A percentile compares a stretch with the other conserved stretches of the same genome.
These are phyloP conservation scores for Botrytis squamosa DNA, from an alignment of 2,329 filamentous ascomycete species.

Conservation along the genomic window DNA sequence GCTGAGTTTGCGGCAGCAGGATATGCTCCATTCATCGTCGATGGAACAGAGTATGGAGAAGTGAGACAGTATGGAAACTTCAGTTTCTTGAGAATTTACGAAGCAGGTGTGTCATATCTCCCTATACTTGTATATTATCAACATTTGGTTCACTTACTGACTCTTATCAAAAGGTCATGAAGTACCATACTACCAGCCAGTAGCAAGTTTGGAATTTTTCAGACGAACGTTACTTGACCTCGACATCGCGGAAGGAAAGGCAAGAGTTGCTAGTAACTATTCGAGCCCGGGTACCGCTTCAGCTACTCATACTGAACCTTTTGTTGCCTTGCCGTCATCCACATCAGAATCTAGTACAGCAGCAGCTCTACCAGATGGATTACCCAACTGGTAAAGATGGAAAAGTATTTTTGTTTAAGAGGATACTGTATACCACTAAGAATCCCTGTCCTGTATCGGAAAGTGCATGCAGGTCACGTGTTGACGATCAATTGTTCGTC, in stretches of 20 bases:
- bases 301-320: constrained; percentile 30
- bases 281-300: constrained; percentile 28
- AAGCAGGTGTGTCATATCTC: constrained; percentile 24
- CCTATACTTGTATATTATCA: neutral
- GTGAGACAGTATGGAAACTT: constrained; percentile 59
- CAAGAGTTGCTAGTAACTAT: constrained; percentile 27
- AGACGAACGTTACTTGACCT: constrained; percentile 33
- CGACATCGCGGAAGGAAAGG: constrained; percentile 46
- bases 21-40: constrained; percentile 56
- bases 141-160: constrained; percentile 3
- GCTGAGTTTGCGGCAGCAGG: constrained; percentile 53
- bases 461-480: constrained; percentile 22
- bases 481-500: neutral
- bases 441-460: constrained; percentile 8
- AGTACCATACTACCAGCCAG: constrained; percentile 35
- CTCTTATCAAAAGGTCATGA: constrained; percentile 26
- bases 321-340: constrained; percentile 27
- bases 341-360: constrained; percentile 17
- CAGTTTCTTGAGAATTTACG: constrained; percentile 34
- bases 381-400: neutral
- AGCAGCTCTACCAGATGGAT: constrained; percentile 12
- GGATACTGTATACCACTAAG: neutral
- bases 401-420: neutral
- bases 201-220: constrained; percentile 35
- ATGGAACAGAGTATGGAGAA: constrained; percentile 53